These are phyloP conservation scores for Tuber indicum DNA, from an alignment of 495 filamentous ascomycete genomes.

Conservation along the genomic window DNA sequence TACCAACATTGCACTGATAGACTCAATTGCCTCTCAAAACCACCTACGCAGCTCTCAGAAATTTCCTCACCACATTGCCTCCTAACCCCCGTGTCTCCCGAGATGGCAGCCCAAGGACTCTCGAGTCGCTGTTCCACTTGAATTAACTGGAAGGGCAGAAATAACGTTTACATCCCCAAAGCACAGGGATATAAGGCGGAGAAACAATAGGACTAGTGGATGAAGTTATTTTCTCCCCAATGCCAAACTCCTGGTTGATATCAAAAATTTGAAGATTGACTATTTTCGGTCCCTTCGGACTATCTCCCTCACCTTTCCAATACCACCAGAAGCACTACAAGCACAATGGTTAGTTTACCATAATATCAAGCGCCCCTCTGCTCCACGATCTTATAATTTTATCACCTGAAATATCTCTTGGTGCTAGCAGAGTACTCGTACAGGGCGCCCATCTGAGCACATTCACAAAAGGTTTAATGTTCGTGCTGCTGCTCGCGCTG, in stretches of 20 bases:
- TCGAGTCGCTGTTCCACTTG: neutral
- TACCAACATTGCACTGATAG: too few species aligned
- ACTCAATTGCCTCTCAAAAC: too few species aligned
- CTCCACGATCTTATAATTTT: neutral
- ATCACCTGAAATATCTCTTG: neutral
- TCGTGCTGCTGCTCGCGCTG: neutral
- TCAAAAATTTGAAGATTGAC: neutral
- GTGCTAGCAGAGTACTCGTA: neutral
- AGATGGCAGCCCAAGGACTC: neutral
- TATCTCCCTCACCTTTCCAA: neutral
- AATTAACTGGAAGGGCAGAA: neutral
- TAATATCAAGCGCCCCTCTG: neutral
- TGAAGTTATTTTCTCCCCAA: neutral
- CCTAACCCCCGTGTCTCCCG: neutral
- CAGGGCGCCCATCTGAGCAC: neutral
- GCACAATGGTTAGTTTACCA: neutral
- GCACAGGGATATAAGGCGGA: neutral
- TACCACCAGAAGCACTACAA: neutral
- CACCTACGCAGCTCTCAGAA: too few species aligned
- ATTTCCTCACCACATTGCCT: neutral
- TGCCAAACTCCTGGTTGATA: neutral
- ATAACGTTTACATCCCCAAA: neutral
- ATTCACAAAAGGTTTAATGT: neutral
- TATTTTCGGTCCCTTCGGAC: neutral
- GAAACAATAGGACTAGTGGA: neutral